Percentiles rank a stretch among this genome's conserved stretches.
These are phyloP conservation scores for Vaccinium macrocarpon DNA, from an alignment of 148 eudicot species.

Conservation along the genomic window DNA sequence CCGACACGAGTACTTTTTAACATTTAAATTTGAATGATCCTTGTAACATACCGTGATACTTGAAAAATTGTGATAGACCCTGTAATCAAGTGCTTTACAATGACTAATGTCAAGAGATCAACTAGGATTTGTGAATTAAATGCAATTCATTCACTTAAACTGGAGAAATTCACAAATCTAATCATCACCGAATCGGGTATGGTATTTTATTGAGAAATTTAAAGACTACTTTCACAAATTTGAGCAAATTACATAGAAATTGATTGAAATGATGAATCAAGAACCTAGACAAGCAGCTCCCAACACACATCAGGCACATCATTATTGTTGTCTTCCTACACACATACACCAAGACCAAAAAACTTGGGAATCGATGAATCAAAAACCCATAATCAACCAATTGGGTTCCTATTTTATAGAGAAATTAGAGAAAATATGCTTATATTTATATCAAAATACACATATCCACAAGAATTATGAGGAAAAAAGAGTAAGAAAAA, in stretches of 20 bases:
- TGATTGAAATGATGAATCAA: neutral
- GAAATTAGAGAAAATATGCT: neutral
- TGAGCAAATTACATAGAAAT: conserved; percentile 2
- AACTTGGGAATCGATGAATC: neutral
- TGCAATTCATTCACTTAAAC: no score
- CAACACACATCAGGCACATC: neutral
- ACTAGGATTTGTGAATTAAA: neutral
- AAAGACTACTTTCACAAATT: neutral
- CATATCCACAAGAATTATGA: neutral
- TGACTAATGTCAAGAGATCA: neutral
- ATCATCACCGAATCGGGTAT: neutral
- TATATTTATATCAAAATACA: no score
- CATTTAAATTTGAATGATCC: no score
- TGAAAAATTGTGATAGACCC: neutral
- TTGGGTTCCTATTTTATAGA: neutral
- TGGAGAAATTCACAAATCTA: neutral
- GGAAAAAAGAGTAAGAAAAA: neutral
- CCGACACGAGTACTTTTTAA: no score
- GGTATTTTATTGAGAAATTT: neutral
- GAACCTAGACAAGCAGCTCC: neutral
- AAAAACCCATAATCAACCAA: neutral
- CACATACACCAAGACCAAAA: neutral
- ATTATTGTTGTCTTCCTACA: neutral
- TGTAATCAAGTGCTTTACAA: neutral
- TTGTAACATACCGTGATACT: neutral